phyloP scores from a whole-genome alignment of 2,329 filamentous ascomycete species.

The Dendrostoma leiphaemia region DNA sequence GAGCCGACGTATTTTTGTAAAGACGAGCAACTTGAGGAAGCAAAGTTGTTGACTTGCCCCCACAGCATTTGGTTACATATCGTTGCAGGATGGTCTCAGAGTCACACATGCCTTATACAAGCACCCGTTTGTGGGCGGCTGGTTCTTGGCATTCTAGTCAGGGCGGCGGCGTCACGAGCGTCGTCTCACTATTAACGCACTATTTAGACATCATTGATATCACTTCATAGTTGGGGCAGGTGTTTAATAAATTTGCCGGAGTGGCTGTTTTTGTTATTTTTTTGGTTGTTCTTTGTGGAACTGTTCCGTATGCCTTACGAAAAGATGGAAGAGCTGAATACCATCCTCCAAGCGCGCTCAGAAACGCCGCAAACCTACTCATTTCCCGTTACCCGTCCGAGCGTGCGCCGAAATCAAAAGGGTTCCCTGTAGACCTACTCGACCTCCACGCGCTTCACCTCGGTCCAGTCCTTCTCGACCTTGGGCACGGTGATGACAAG shows the following conservation, averaged over 20 bases:
- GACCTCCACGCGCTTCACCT: constrained; percentile 60
- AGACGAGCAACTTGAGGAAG: too few relatives aligned
- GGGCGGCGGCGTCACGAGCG: too few relatives aligned
- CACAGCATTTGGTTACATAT: too few relatives aligned
- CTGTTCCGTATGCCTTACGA: background rate
- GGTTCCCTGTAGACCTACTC: constrained; percentile 32
- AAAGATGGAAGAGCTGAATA: background rate
- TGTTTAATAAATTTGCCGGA: constrained; percentile 1
- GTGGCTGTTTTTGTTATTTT: constrained; percentile 9
- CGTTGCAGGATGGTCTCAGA: too few relatives aligned
- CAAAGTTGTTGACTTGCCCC: too few relatives aligned
- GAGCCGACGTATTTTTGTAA: too few relatives aligned
- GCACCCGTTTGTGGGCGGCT: too few relatives aligned
- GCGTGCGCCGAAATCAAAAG: background rate
- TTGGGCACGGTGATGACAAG: constrained; percentile 77
- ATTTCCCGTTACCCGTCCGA: too few relatives aligned
- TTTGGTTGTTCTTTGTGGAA: constrained; percentile 1
- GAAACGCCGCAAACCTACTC: background rate
- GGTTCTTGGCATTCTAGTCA: too few relatives aligned
- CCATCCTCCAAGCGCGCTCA: background rate
- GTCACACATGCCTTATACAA: too few relatives aligned
- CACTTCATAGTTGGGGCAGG: background rate
- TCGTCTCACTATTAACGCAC: background rate
- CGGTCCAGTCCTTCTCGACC: constrained; percentile 63
- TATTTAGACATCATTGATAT: background rate